phyloP scores from a whole-genome alignment of 495 filamentous ascomycete species.

The Alectoria sarmentosa region DNA sequence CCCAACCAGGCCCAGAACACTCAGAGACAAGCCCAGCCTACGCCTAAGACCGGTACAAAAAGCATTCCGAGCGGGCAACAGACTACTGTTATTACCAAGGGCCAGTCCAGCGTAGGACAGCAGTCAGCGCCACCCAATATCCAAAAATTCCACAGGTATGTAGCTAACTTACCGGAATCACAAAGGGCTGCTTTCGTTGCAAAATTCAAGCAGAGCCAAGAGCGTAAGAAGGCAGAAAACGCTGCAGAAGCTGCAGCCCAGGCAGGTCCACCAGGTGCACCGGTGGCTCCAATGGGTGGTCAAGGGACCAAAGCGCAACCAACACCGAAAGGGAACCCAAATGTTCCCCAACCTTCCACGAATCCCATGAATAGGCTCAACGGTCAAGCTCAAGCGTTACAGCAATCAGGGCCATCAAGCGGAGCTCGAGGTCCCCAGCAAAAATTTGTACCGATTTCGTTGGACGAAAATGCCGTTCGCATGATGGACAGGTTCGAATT shows the following conservation, averaged over 20 bases:
- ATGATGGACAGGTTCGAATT: slow-evolving; percentile 44
- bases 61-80: slow-evolving; percentile 9
- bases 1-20: slow-evolving; percentile 36
- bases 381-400: slow-evolving; percentile 4
- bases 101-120: slow-evolving; percentile 26
- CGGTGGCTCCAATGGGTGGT: not conserved
- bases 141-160: slow-evolving; percentile 9
- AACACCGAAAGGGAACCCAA: not conserved
- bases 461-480: slow-evolving; percentile 39
- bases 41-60: slow-evolving; percentile 21
- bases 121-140: slow-evolving; percentile 31
- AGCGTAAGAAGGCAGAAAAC: slow-evolving; percentile 22
- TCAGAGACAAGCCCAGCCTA: slow-evolving; percentile 22
- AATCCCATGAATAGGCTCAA: slow-evolving; percentile 6
- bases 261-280: slow-evolving; percentile 2
- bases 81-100: not conserved
- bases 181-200: not conserved
- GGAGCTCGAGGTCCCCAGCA: not conserved
- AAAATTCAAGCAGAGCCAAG: slow-evolving; percentile 27
- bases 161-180: slow-evolving; percentile 10
- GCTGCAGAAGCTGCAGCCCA: slow-evolving; percentile 14
- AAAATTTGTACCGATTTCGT: slow-evolving; percentile 27
- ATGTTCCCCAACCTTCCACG: not conserved
- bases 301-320: not conserved
- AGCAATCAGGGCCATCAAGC: slow-evolving; percentile 1